These are phyloP conservation scores for Coemansia guatemalensis DNA, from an alignment of 192 early-diverging fungal genomes.

Conservation along the genomic window DNA sequence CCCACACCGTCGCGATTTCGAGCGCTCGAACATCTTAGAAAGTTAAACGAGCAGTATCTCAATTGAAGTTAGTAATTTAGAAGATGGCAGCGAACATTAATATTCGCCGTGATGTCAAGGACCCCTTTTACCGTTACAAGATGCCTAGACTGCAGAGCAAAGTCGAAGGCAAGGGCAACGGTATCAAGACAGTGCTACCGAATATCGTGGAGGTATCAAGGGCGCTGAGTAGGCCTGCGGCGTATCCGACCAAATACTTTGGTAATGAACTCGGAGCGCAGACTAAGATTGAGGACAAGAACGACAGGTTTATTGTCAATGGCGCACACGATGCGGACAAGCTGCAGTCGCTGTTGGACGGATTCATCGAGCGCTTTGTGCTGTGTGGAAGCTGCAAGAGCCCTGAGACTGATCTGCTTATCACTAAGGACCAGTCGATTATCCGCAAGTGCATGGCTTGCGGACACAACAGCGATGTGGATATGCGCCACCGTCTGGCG, in stretches of 20 bases:
- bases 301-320: constrained; percentile 93
- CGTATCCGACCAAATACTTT: constrained; percentile 91
- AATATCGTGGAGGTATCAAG: constrained; percentile 96
- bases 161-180: constrained; percentile 98
- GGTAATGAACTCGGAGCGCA: constrained; percentile 96
- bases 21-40: constrained; percentile 6
- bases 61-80: not conserved
- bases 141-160: constrained; percentile 89
- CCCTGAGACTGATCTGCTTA: constrained; percentile 92
- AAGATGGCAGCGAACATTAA: constrained; percentile 75
- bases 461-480: constrained; percentile 76
- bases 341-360: constrained; percentile 81
- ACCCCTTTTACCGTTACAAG: constrained; percentile 98
- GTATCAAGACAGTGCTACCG: constrained; percentile 97
- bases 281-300: constrained; percentile 84
- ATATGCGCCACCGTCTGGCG: constrained; percentile 86
- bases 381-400: constrained; percentile 90
- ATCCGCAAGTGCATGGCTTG: constrained; percentile 89
- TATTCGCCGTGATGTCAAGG: constrained; percentile 85
- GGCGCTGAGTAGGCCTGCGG: constrained; percentile 81
- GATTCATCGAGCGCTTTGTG: constrained; percentile 94
- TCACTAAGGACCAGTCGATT: constrained; percentile 63
- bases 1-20: constrained; percentile 17
- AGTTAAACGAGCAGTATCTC: not conserved
- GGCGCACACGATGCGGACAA: constrained; percentile 87